These are phyloP conservation scores for Trichoderma asperellum DNA, from an alignment of 2,329 filamentous ascomycete species.

Conservation along the genomic window DNA sequence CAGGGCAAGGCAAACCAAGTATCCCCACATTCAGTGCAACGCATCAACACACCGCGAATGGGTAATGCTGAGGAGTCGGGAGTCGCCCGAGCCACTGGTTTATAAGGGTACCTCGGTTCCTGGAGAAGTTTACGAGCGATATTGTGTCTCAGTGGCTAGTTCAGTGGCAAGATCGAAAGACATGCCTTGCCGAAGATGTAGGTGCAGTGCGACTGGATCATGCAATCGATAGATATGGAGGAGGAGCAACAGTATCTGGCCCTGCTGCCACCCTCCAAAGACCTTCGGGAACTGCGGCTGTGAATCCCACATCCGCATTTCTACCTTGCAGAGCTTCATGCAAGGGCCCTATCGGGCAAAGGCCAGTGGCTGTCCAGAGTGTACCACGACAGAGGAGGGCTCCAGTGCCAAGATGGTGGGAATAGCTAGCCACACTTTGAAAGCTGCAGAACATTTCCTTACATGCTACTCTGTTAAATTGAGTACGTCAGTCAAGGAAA, in stretches of 20 bases:
- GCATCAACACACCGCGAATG: not conserved
- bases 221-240: slow-evolving; percentile 11
- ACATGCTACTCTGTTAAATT: not conserved
- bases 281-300: slow-evolving; percentile 25
- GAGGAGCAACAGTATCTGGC: not conserved
- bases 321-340: slow-evolving; percentile 9
- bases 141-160: not conserved
- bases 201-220: slow-evolving; percentile 19
- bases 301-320: slow-evolving; percentile 18
- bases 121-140: not conserved
- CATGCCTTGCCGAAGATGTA: slow-evolving; percentile 21
- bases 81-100: slow-evolving; percentile 17
- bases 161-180: slow-evolving; percentile 21
- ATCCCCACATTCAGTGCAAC: slow-evolving; percentile 18
- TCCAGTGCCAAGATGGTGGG: slow-evolving; percentile 17
- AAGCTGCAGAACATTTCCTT: slow-evolving; percentile 15
- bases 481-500: slow-evolving; percentile 7
- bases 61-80: slow-evolving; percentile 7
- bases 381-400: not conserved
- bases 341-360: slow-evolving; percentile 20
- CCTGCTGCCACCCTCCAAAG: slow-evolving; percentile 12
- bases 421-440: not conserved
- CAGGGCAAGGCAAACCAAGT: slow-evolving; percentile 8
- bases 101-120: not conserved
- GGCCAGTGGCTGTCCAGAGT: not conserved